Percentiles rank a stretch among this genome's conserved stretches.
Conservation (phyloP, 2,329 filamentous ascomycete genomes). For the Acarospora socialis region DNA sequence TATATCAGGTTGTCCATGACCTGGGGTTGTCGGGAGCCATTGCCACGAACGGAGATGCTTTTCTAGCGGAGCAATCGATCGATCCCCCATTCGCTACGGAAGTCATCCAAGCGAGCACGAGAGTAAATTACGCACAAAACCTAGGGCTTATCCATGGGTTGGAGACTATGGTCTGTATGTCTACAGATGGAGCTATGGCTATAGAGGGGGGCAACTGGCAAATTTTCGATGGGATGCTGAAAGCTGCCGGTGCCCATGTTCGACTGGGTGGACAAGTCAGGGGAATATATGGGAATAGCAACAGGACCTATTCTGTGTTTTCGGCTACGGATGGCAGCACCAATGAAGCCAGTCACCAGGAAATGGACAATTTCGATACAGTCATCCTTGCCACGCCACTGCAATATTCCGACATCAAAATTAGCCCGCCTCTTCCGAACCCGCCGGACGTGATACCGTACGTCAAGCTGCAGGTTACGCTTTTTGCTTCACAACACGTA, state of each 20-base stretch:
- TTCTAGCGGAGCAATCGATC: constrained; percentile 54
- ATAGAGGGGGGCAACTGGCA: constrained; percentile 83
- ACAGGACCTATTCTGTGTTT: constrained; percentile 31
- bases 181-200: constrained; percentile 66
- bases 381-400: constrained; percentile 72
- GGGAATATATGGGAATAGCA: constrained; percentile 36
- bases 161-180: constrained; percentile 84
- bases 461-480: constrained; percentile 71
- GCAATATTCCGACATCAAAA: constrained; percentile 59
- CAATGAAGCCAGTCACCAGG: constrained; percentile 17
- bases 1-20: constrained; percentile 53
- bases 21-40: constrained; percentile 54
- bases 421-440: constrained; percentile 29
- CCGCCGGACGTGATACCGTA: constrained; percentile 71
- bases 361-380: constrained; percentile 46
- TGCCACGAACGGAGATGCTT: constrained; percentile 57
- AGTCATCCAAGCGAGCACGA: constrained; percentile 76
- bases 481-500: constrained; percentile 65
- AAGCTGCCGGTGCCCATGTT: constrained; percentile 45
- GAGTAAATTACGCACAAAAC: constrained; percentile 92
- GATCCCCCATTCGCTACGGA: constrained; percentile 56
- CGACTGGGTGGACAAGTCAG: constrained; percentile 54
- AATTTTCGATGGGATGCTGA: constrained; percentile 76
- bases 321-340: too few relatives aligned
- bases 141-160: constrained; percentile 74